Evolutionary conservation across 164 flowering plant genomes (phyloP).

Genomic region (Pachysandra terminalis): DNA sequence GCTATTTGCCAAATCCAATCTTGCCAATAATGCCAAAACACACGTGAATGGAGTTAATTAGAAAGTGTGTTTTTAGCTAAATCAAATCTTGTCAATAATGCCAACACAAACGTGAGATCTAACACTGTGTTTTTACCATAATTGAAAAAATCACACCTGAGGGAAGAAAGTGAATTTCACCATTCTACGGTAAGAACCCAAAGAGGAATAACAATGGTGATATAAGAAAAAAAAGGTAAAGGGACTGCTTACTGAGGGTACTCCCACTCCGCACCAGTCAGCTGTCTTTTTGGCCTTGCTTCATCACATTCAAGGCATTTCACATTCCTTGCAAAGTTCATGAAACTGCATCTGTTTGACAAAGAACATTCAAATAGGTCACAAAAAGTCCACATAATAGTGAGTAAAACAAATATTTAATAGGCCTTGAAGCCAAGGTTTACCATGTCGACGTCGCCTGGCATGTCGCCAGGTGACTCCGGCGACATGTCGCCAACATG

Average conservation of each 20-base stretch:
- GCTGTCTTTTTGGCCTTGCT: slow-evolving; percentile 69
- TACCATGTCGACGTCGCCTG: no score
- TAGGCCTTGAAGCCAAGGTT: no score
- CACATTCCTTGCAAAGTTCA: no score
- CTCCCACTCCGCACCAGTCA: slow-evolving; percentile 95
- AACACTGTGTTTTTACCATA: slow-evolving; percentile 67
- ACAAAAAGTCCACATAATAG: neutral
- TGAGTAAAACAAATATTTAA: no score
- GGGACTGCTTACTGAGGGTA: slow-evolving; percentile 83
- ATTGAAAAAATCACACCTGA: slow-evolving; percentile 88
- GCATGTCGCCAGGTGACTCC: no score
- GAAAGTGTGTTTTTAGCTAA: no score
- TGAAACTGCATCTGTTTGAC: slow-evolving; percentile 8
- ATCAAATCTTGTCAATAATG: no score
- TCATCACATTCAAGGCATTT: slow-evolving; percentile 88
- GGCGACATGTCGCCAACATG: no score
- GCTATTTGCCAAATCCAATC: no score
- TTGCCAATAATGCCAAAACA: no score
- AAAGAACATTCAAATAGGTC: neutral
- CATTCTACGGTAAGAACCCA: neutral
- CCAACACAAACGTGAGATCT: no score
- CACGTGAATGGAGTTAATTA: no score
- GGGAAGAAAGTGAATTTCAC: neutral
- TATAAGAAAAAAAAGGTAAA: neutral
- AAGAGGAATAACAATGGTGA: neutral